phyloP scores from a whole-genome alignment of 768 basidiomycete genomes.

The Boletus tylopilopsis region DNA sequence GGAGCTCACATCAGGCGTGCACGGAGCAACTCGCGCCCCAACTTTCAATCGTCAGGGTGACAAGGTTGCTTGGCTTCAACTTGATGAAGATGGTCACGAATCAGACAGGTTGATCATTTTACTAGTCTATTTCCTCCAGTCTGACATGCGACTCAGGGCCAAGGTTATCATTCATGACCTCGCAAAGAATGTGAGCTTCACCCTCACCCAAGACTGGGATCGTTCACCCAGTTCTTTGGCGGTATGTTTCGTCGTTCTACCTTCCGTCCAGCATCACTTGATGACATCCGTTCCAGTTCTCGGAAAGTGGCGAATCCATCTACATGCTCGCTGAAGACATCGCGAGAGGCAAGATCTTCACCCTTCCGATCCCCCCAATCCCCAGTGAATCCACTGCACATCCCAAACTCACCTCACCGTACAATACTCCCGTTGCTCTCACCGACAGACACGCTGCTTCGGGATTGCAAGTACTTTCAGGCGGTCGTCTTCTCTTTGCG shows the following conservation, averaged over 20 bases:
- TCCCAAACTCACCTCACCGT: conserved; percentile 40
- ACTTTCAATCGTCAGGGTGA: conserved; percentile 62
- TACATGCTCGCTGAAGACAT: conserved; percentile 77
- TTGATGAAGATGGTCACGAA: conserved; percentile 87
- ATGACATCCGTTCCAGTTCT: conserved; percentile 51
- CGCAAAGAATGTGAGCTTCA: conserved; percentile 58
- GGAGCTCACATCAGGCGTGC: conserved; percentile 78
- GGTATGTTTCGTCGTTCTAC: conserved; percentile 3
- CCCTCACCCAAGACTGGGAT: conserved; percentile 83
- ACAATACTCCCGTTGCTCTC: conserved; percentile 52
- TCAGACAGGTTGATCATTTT: conserved; percentile 57
- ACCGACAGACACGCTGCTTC: conserved; percentile 56
- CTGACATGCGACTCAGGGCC: conserved; percentile 39
- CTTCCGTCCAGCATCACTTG: not conserved
- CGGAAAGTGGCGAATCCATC: conserved; percentile 60
- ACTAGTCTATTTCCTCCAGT: not conserved
- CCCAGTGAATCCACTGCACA: conserved; percentile 52
- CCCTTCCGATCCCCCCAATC: conserved; percentile 61
- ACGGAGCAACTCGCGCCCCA: conserved; percentile 79
- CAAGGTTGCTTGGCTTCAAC: conserved; percentile 84
- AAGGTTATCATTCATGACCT: conserved; percentile 82
- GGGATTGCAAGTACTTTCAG: conserved; percentile 57
- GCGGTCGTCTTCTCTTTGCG: conserved; percentile 65
- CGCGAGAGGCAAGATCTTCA: conserved; percentile 73
- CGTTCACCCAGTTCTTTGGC: conserved; percentile 49